Percentiles rank a stretch among this genome's conserved stretches.
Conservation (phyloP, 2,329 filamentous ascomycete species). For the Amesomyces nigricolor region DNA sequence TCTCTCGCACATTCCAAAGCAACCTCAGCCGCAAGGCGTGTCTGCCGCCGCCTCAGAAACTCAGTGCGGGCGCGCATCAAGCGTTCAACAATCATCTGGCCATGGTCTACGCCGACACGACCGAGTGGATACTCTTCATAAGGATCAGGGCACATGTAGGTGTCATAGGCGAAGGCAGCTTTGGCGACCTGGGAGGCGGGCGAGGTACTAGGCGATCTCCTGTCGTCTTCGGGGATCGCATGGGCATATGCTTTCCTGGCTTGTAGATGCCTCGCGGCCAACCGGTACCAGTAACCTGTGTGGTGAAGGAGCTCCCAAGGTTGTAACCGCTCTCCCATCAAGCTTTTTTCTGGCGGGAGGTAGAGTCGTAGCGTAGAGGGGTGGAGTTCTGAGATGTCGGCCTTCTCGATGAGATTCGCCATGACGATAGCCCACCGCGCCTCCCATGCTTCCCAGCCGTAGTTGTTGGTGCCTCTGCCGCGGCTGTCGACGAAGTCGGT, state of each 20-base stretch:
- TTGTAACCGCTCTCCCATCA: constrained; percentile 52
- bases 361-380: constrained; percentile 43
- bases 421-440: constrained; percentile 62
- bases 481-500: constrained; percentile 73
- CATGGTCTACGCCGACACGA: constrained; percentile 48
- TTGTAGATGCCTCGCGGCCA: constrained; percentile 52
- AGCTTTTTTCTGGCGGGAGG: constrained; percentile 52
- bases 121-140: constrained; percentile 53
- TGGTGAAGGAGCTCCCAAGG: constrained; percentile 63
- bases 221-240: constrained; percentile 55
- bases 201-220: constrained; percentile 45
- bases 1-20: constrained; percentile 54
- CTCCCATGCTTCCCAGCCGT: constrained; percentile 94
- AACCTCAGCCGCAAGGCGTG: constrained; percentile 50
- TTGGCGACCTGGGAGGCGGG: constrained; percentile 42
- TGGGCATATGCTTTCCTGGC: constrained; percentile 49
- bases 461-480: constrained; percentile 80
- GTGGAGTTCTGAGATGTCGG: constrained; percentile 46
- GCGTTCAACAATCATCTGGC: constrained; percentile 48
- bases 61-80: constrained; percentile 47
- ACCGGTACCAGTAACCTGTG: constrained; percentile 60
- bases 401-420: constrained; percentile 54
- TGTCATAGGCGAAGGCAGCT: constrained; percentile 56
- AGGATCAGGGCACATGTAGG: constrained; percentile 60
- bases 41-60: constrained; percentile 50